phyloP scores from a whole-genome alignment of 192 early-diverging fungal genomes.

The Coemansia sp. region DNA sequence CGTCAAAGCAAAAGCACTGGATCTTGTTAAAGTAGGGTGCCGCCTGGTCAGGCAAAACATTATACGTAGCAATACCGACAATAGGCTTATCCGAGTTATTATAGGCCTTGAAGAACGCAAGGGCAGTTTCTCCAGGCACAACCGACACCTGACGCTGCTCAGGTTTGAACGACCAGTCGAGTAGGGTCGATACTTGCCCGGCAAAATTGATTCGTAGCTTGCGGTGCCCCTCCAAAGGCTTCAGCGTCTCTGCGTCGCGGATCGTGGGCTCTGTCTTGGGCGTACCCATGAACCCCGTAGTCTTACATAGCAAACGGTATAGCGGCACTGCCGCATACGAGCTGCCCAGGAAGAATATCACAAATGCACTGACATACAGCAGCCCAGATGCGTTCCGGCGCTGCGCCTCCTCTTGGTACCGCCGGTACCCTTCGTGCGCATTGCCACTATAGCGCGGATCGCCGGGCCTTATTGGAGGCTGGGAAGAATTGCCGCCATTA shows the following conservation, averaged over 20 bases:
- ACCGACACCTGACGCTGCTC: conserved; percentile 85
- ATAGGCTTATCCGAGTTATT: conserved; percentile 86
- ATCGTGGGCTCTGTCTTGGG: conserved; percentile 72
- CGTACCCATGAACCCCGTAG: conserved; percentile 92
- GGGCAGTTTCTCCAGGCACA: conserved; percentile 94
- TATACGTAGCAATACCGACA: conserved; percentile 96
- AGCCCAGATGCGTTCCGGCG: conserved; percentile 54
- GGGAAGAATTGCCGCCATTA: not conserved
- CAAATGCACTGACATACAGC: conserved; percentile 80
- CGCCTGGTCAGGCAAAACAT: conserved; percentile 89
- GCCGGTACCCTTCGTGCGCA: conserved; percentile 33
- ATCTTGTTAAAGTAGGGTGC: conserved; percentile 99
- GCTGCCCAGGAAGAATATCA: conserved; percentile 84
- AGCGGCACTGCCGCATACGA: conserved; percentile 95
- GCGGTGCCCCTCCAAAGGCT: conserved; percentile 66
- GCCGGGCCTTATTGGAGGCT: not conserved
- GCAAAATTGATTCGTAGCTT: conserved; percentile 72
- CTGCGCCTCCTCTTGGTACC: conserved; percentile 34
- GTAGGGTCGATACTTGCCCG: conserved; percentile 72
- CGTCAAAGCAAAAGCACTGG: conserved; percentile 99
- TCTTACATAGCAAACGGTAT: conserved; percentile 92
- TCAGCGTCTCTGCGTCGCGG: conserved; percentile 64
- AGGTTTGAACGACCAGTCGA: conserved; percentile 92
- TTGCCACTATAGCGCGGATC: conserved; percentile 6
- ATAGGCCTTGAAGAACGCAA: conserved; percentile 95